Evolutionary conservation across 2,329 filamentous ascomycete genomes (phyloP).

Genomic region (Fusarium sp.): DNA sequence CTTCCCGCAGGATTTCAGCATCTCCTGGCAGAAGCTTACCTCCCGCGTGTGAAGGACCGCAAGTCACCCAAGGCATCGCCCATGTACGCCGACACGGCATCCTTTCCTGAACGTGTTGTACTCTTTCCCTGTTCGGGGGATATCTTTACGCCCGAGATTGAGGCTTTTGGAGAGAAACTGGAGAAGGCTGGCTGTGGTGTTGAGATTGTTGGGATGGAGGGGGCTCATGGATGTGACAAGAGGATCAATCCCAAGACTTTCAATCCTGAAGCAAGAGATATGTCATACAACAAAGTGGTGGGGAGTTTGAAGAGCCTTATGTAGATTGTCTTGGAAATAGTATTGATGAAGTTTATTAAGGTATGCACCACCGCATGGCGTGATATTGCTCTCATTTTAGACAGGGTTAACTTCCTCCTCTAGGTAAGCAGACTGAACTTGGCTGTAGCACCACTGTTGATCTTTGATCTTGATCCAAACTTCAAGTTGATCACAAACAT

Average conservation of each 20-base stretch:
- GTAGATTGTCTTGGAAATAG: neutral
- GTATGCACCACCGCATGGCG: neutral
- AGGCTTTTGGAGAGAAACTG: slow-evolving; percentile 50
- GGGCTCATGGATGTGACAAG: slow-evolving; percentile 47
- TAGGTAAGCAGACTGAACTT: neutral
- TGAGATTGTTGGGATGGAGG: slow-evolving; percentile 29
- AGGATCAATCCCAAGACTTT: slow-evolving; percentile 6
- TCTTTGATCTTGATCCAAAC: too few relatives aligned
- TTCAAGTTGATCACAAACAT: too few relatives aligned
- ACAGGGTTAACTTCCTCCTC: neutral
- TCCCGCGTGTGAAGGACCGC: slow-evolving; percentile 45
- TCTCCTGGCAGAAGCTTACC: slow-evolving; percentile 54
- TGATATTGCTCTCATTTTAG: neutral
- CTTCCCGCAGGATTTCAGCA: slow-evolving; percentile 13
- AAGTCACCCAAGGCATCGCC: slow-evolving; percentile 54
- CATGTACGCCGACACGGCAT: slow-evolving; percentile 43
- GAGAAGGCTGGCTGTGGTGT: slow-evolving; percentile 7
- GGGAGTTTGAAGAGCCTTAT: slow-evolving; percentile 1
- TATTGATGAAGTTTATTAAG: neutral
- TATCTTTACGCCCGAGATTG: slow-evolving; percentile 53
- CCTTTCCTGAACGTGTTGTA: slow-evolving; percentile 28
- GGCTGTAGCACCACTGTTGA: neutral
- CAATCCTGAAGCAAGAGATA: slow-evolving; percentile 12
- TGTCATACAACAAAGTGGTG: slow-evolving; percentile 17
- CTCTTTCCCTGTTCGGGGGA: slow-evolving; percentile 55